These are phyloP conservation scores for Populus trichocarpa DNA, from an alignment of 441 rosid species.

Conservation along the genomic window DNA sequence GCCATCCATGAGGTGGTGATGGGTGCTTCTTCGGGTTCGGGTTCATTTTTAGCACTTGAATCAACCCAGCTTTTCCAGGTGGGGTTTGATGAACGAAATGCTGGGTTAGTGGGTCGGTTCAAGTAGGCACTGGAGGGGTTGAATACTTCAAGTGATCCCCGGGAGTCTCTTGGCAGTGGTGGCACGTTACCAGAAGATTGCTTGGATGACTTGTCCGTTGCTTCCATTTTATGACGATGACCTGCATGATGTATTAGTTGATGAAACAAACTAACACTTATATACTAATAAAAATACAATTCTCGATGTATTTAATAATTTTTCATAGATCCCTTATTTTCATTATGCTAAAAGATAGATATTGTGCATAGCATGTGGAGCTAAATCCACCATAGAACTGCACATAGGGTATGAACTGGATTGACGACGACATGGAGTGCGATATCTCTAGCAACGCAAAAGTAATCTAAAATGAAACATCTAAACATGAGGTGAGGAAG, in stretches of 20 bases:
- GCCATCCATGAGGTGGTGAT: slow-evolving; percentile 89
- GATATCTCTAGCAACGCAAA: background rate
- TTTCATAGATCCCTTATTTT: background rate
- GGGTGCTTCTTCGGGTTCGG: slow-evolving; percentile 37
- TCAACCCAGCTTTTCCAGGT: slow-evolving; percentile 27
- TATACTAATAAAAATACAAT: too few relatives aligned
- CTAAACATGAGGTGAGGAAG: slow-evolving; percentile 13
- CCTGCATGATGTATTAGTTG: slow-evolving; percentile 10
- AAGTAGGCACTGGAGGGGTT: slow-evolving; percentile 54
- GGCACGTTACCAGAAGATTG: slow-evolving; percentile 26
- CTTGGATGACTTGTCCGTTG: slow-evolving; percentile 41
- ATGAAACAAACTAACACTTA: background rate
- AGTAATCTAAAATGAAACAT: background rate
- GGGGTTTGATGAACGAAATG: slow-evolving; percentile 36
- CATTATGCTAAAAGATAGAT: background rate
- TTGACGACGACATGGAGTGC: background rate
- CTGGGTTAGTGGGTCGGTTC: slow-evolving; percentile 50
- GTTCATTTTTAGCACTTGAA: slow-evolving; percentile 11
- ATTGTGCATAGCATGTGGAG: background rate
- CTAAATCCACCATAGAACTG: too few relatives aligned
- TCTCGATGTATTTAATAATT: too few relatives aligned
- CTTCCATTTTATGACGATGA: slow-evolving; percentile 36
- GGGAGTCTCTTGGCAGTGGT: slow-evolving; percentile 59
- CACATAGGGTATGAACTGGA: slow-evolving; percentile 12
- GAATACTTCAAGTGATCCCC: slow-evolving; percentile 89